phyloP scores from a whole-genome alignment of 177 flowering plant genomes.

The Telopea speciosissima region DNA sequence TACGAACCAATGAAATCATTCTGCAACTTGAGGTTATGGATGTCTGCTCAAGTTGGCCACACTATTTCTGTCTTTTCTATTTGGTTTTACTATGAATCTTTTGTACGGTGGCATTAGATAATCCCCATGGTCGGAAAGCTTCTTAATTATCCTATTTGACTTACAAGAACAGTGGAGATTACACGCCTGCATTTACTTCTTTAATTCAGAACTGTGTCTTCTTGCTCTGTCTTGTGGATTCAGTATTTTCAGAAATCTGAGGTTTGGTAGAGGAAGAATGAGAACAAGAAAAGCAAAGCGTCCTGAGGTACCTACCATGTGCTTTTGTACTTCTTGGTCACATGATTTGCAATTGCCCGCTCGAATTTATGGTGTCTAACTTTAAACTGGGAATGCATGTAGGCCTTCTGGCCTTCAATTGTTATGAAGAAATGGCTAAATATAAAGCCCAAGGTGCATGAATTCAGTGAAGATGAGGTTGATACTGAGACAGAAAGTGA shows the following conservation, averaged over 20 bases:
- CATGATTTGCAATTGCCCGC: neutral
- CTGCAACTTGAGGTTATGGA: slow-evolving; percentile 44
- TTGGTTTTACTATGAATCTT: slow-evolving; percentile 28
- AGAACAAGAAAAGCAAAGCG: slow-evolving; percentile 56
- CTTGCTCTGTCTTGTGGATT: neutral
- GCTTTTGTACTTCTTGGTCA: neutral
- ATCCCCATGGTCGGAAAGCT: slow-evolving; percentile 4
- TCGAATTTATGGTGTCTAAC: neutral
- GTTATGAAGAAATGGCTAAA: slow-evolving; percentile 98
- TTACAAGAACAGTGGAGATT: slow-evolving; percentile 10
- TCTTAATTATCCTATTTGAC: slow-evolving; percentile 4
- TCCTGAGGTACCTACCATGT: slow-evolving; percentile 48
- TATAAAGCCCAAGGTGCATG: slow-evolving; percentile 74
- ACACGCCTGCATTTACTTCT: slow-evolving; percentile 2
- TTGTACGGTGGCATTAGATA: slow-evolving; percentile 19
- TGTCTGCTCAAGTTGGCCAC: slow-evolving; percentile 21
- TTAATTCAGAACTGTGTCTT: neutral
- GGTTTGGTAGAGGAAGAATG: slow-evolving; percentile 30
- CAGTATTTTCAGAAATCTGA: slow-evolving; percentile 1
- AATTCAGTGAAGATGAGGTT: slow-evolving; percentile 91
- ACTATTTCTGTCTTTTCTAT: slow-evolving; percentile 32
- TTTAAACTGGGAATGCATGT: slow-evolving; percentile 14
- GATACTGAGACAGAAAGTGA: slow-evolving; percentile 92
- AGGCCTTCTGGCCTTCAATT: slow-evolving; percentile 90
- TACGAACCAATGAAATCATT: slow-evolving; percentile 28